phyloP scores from a whole-genome alignment of 129 eudicot species.

The Calendula officinalis region DNA sequence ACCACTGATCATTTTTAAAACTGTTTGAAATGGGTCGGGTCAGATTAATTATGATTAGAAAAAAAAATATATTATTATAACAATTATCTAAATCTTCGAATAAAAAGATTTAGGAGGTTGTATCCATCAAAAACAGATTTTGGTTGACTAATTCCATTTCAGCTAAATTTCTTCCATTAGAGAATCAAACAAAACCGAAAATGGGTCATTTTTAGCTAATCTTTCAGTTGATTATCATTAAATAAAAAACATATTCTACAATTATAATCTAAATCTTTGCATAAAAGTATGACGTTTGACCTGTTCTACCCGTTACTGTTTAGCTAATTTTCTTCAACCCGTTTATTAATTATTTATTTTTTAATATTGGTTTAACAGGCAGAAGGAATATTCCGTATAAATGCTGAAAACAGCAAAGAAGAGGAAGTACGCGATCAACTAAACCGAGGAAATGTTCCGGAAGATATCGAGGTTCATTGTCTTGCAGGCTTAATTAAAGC shows the following conservation, averaged over 20 bases:
- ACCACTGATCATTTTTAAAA: not conserved
- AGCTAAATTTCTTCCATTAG: not conserved
- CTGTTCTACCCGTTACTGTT: not conserved
- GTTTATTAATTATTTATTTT: not conserved
- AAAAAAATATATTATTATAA: not conserved
- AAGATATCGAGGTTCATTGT: conserved; percentile 81
- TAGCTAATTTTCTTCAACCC: not conserved
- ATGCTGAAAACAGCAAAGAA: conserved; percentile 83
- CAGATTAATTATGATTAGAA: not conserved
- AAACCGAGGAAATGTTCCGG: conserved; percentile 79
- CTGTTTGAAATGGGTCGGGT: not conserved
- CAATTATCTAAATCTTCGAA: not conserved
- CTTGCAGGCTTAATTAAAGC: conserved; percentile 82
- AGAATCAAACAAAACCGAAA: not conserved
- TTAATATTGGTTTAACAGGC: conserved; percentile 40
- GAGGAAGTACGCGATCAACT: conserved; percentile 73
- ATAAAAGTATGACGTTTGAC: no score
- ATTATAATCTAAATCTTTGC: no score
- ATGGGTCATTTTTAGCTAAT: not conserved
- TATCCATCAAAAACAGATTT: no score
- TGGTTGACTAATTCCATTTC: no score
- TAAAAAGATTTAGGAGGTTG: no score
- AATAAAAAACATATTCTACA: no score
- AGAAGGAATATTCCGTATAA: conserved; percentile 84
- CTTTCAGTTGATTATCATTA: not conserved